Base-by-base conservation (phyloP, 2,329 filamentous ascomycete species). In the Pseudogymnoascus sp. region DNA sequence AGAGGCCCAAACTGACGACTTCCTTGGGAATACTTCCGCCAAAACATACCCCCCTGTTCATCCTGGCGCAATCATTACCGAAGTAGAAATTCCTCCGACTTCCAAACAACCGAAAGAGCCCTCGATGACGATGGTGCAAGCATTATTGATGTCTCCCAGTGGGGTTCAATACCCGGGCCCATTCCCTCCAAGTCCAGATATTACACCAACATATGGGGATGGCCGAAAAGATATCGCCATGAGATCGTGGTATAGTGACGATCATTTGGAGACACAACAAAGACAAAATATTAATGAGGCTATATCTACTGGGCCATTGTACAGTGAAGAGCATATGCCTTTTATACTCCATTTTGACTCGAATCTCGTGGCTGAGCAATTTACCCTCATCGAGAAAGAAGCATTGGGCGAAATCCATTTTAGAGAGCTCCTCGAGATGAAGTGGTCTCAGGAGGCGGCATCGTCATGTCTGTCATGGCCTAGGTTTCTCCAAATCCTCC, bases 371-470 rank as follows among this genome's bases (percentile, higher is more conserved):
- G 90, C 90, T 2, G 88, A 93, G 73, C 90, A 95, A 69, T 90
- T 95, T 68, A 93, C 90, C 0, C 81, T 95, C 35, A 90, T 95
- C 57, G 90, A 95, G 71, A 93, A 93, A 73, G 90, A 93, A 72
- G 90, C 90, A 0, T 79, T 95, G 21, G 90, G 91, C 68, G 90
- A 93, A 74, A 89, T 95, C 66, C 90, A 93, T 75, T 95, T 90
- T 90, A 91, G 89, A 72, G 90, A 95, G 69, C 79, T 95, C 11
- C 90, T 93, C 63, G 89, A 92, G 63, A 87, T 95, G 81, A 85
- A 85, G 61, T 93, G 90, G 89, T 40, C 35, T 61, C 91, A 90
- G 72, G 85, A 91, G 69, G 81, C 83, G 15, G 83, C 83, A 59
- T 85, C 82, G 60, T 80, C 87, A 65, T 83, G 86, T 36, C 83